Evolutionary conservation across 1,284 basidiomycete species (phyloP).

Genomic region (Boletellus deceptivus): DNA sequence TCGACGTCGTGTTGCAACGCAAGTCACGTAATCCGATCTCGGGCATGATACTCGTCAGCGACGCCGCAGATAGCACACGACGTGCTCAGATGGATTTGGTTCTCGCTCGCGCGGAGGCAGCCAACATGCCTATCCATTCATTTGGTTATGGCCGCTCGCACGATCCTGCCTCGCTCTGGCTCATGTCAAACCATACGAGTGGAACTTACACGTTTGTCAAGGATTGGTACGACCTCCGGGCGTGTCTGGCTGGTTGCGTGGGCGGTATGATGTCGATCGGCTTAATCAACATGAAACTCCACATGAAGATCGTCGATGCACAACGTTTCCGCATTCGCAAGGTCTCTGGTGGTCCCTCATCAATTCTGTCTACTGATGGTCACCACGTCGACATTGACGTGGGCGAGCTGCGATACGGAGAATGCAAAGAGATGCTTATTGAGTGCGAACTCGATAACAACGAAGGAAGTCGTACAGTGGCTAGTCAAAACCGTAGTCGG

Average conservation of each 20-base stretch:
- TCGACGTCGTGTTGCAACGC: slow-evolving; percentile 92
- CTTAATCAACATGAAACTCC: slow-evolving; percentile 85
- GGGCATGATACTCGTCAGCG: slow-evolving; percentile 91
- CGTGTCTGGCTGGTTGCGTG: slow-evolving; percentile 86
- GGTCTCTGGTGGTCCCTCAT: slow-evolving; percentile 80
- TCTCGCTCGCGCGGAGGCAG: slow-evolving; percentile 92
- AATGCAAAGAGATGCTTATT: slow-evolving; percentile 90
- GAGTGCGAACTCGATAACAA: slow-evolving; percentile 88
- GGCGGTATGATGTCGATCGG: slow-evolving; percentile 95
- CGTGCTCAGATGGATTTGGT: slow-evolving; percentile 99
- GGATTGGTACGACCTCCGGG: slow-evolving; percentile 92
- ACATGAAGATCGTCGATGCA: slow-evolving; percentile 84
- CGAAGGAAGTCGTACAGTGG: slow-evolving; percentile 44
- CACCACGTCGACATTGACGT: slow-evolving; percentile 94
- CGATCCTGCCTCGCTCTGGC: slow-evolving; percentile 97
- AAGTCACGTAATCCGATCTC: slow-evolving; percentile 88
- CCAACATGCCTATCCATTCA: slow-evolving; percentile 93
- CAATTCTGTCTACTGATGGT: slow-evolving; percentile 83
- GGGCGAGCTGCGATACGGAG: slow-evolving; percentile 89
- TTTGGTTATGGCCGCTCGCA: slow-evolving; percentile 96
- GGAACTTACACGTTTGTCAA: slow-evolving; percentile 98
- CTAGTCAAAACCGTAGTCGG: slow-evolving; percentile 29
- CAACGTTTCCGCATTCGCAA: slow-evolving; percentile 87
- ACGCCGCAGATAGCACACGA: slow-evolving; percentile 84
- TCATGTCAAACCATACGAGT: slow-evolving; percentile 95